Evolutionary conservation across 2,329 filamentous ascomycete genomes (phyloP), one percentile per base, ranked within the genome.

Genomic region (Juglanconis juglandina): DNA sequence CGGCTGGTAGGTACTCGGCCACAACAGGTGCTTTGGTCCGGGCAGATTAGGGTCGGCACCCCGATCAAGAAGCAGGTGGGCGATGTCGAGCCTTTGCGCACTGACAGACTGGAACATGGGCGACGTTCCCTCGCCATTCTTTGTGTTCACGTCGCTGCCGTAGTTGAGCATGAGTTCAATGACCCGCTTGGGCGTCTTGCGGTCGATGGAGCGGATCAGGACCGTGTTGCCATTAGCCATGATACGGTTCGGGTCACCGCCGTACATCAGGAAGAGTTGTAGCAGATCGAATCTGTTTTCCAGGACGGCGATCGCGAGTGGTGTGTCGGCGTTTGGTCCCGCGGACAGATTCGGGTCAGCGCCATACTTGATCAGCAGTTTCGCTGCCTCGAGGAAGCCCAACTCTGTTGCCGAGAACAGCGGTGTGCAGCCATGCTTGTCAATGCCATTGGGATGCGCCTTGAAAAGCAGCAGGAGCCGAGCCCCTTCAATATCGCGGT

Each of bases 31-130:
- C 71, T 89, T 88, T 10, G 87, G 86, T 1, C 85, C 87, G 1
- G 87, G 87, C 5, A 89, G 75, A 68, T 91, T 90, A 8, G 87
- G 81, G 66, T 89, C 82, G 2, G 87, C 88, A 3, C 82, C 81
- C 58, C 86, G 79, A 55, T 88, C 73, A 3, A 80, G 68, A 35
- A 80, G 72, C 2, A 69, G 70, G 8, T 72, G 76, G 61, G 87
- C 81, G 1, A 88, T 75, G 60, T 88, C 85, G 53, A 80, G 72
- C 5, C 87, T 79, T 34, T 63, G 61, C 10, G 79, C 79, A 17
- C 76, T 75, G 56, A 89, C 85, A 4, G 86, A 84, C 64, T 84
- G 80, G 69, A 87, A 87, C 2, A 90, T 76, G 0, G 87, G 80
- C 0, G 85, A 87, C 65, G 85, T 84, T 34, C 87, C 87, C 61